Conservation (phyloP, 2,329 filamentous ascomycete species). For the Arthroderma sp. region DNA sequence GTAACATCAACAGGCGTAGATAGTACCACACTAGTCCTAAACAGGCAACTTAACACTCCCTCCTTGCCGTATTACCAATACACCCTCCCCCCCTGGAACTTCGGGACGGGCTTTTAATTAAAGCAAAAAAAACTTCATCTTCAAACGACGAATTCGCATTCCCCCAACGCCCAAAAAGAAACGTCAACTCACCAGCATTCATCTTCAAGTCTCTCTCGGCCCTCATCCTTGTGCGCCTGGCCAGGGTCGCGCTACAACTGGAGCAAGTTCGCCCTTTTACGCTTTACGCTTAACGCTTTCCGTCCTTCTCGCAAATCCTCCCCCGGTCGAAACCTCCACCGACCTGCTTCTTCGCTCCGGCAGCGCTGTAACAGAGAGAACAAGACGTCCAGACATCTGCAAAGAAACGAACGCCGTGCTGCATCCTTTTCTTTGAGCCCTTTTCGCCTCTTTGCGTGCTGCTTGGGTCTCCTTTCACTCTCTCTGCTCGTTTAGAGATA, state of each 20-base stretch:
- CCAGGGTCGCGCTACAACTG: background rate
- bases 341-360: background rate
- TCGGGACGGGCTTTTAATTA: background rate
- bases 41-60: background rate
- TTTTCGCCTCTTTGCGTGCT: background rate
- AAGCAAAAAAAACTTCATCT: background rate
- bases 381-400: background rate
- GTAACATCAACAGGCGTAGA: background rate
- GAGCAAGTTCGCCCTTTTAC: background rate
- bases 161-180: background rate
- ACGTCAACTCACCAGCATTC: no score
- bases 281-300: background rate
- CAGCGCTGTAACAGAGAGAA: background rate
- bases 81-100: background rate
- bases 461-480: background rate
- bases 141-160: background rate
- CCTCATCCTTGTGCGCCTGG: background rate
- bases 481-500: background rate
- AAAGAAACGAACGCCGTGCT: no score
- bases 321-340: background rate
- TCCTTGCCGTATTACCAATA: background rate
- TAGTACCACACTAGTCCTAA: background rate
- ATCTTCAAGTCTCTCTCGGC: background rate
- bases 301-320: background rate
- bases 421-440: background rate